Percentiles rank a stretch among this genome's conserved stretches.
Evolutionary conservation across 768 basidiomycete species (phyloP).

Genomic region (Leccinum fibrillosum): DNA sequence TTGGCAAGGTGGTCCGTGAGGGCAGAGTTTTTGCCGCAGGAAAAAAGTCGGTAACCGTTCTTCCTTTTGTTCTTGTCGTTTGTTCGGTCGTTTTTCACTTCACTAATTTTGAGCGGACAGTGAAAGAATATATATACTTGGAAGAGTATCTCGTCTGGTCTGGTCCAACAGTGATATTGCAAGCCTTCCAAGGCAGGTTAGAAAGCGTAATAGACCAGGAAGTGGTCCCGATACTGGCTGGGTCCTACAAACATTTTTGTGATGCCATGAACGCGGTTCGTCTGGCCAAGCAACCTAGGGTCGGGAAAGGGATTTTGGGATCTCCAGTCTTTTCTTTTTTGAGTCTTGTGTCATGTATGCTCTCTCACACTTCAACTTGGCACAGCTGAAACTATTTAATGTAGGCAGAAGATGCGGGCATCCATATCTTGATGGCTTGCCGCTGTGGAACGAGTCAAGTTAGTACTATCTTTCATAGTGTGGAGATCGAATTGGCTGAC

Average conservation of each 20-base stretch:
- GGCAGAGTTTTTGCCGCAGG: conserved; percentile 4
- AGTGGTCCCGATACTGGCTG: conserved; percentile 1
- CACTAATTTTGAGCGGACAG: background rate
- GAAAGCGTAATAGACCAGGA: conserved; percentile 6
- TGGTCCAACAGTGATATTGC: conserved; percentile 4
- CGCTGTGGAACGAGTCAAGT: conserved; percentile 14
- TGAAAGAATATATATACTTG: conserved; percentile 1
- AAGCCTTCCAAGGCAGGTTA: conserved; percentile 11
- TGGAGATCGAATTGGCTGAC: background rate
- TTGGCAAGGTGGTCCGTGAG: conserved; percentile 9
- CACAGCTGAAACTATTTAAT: background rate
- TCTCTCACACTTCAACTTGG: background rate
- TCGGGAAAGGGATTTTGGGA: background rate
- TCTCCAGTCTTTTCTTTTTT: background rate
- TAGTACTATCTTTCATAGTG: background rate
- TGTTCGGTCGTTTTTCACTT: background rate
- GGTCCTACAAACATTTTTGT: conserved; percentile 11
- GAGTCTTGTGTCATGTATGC: conserved; percentile 7
- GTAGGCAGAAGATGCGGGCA: conserved; percentile 5
- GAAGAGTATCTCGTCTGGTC: conserved; percentile 16
- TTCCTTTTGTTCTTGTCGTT: background rate
- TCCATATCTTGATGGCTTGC: background rate
- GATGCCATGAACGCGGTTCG: background rate
- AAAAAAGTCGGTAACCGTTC: conserved; percentile 4
- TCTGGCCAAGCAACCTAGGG: background rate